Base-by-base conservation (phyloP, 805 yeast species). In the Saturnispora saitoi region DNA sequence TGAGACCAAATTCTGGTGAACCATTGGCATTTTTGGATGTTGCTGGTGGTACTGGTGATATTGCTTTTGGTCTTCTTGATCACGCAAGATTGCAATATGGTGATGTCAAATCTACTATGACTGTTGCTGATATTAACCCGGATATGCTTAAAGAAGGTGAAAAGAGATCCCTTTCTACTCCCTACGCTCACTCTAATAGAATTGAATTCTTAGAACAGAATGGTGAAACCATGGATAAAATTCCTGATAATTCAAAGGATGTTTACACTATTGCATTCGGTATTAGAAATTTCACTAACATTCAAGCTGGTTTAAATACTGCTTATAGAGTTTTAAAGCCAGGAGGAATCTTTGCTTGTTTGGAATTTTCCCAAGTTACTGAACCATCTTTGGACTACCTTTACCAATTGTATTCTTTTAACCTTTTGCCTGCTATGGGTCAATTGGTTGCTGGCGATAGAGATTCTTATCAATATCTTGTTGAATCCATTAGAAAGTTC, bases 21-120 rank as follows among this genome's bases (percentile, higher is more conserved):
- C 96, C 96, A 3, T 71, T 93, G 58, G 78, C 81, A 50, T 91
- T 93, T 61, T 74, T 93, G 54, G 99, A 93, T 66, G 98, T 93
- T 49, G 99, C 99, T 26, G 99, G 99, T 51, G 99, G 99, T 22
- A 88, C 98, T 10, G 99, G 99, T 42, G 99, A 93, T 62, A 91
- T 93, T 67, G 99, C 99, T 1, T 88, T 88, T 68, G 95, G 99
- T 2, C 75, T 93, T 54, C 72, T 93, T 53, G 96, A 89, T 59
- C 96, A 93, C 67, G 98, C 98, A 9, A 81, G 83, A 54, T 67
- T 72, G 36, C 78, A 80, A 53, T 87, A 80, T 62, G 82, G 84
- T 49, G 99, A 93, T 68, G 73, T 67, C 34, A 71, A 73, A 52
- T 79, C 88, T 31, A 79, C 81, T 24, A 93, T 93, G 93, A 87